Conservation (phyloP, 2,329 filamentous ascomycete species). For the Colletotrichum lini region DNA sequence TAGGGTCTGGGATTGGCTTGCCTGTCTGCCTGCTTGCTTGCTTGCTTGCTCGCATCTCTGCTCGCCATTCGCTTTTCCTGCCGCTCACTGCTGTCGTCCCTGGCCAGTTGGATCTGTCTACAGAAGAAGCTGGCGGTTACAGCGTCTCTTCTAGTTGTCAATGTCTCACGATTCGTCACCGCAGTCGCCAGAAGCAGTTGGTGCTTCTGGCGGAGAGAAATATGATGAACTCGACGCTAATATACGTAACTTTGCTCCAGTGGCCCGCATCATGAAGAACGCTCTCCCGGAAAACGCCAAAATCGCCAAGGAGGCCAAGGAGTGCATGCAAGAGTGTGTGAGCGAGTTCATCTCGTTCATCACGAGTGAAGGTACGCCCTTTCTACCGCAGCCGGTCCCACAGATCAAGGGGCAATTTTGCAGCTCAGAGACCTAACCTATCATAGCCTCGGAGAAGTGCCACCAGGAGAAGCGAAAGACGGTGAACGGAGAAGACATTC, state of each 20-base stretch:
- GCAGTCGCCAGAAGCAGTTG: conserved; percentile 64
- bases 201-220: conserved; percentile 64
- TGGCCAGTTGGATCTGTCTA: background rate
- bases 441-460: conserved; percentile 95
- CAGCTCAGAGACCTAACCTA: conserved; percentile 46
- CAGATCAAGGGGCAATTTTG: conserved; percentile 24
- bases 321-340: conserved; percentile 99
- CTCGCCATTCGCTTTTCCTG: conserved; percentile 24
- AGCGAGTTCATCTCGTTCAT: conserved; percentile 99
- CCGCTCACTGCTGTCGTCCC: conserved; percentile 30
- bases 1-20: conserved; percentile 8
- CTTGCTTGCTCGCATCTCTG: conserved; percentile 10
- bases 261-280: conserved; percentile 99
- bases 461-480: conserved; percentile 99
- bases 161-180: conserved; percentile 74
- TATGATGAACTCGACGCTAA: conserved; percentile 84
- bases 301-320: conserved; percentile 98
- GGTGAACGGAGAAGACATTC: conserved; percentile 97
- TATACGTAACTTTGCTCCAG: conserved; percentile 94
- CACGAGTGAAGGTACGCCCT: conserved; percentile 90
- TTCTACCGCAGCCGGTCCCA: background rate
- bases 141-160: conserved; percentile 51
- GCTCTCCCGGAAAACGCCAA: conserved; percentile 98
- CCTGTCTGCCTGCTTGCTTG: background rate
- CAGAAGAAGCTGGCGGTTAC: background rate